Percentiles rank a stretch among this genome's conserved stretches.
Conservation (phyloP, 768 basidiomycete genomes). For the Calocera cornea region DNA sequence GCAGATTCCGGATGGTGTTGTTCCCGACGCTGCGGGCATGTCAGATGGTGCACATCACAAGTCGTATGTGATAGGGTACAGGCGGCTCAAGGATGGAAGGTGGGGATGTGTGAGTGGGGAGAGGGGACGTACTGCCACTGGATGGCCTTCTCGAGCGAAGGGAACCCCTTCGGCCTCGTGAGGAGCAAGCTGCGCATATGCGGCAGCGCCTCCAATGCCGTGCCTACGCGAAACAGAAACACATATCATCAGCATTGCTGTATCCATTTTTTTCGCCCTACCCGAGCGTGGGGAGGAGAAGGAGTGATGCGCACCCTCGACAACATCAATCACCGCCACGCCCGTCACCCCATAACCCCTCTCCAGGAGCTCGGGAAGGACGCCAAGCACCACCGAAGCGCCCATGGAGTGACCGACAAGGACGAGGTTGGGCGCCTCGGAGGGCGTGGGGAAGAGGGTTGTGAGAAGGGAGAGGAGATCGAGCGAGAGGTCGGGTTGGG, state of each 20-base stretch:
- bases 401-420: slow-evolving; percentile 96
- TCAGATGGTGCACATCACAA: too few species aligned
- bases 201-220: slow-evolving; percentile 83
- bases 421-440: slow-evolving; percentile 53
- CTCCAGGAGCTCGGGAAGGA: slow-evolving; percentile 52
- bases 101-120: neutral
- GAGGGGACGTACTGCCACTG: slow-evolving; percentile 78
- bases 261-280: too few species aligned
- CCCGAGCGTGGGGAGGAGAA: neutral
- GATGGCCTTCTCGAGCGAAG: slow-evolving; percentile 68
- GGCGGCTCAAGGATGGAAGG: neutral
- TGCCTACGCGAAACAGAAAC: too few species aligned
- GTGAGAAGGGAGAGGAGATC: slow-evolving; percentile 64
- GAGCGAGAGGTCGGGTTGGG: slow-evolving; percentile 38
- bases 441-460: slow-evolving; percentile 53
- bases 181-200: slow-evolving; percentile 83
- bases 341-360: slow-evolving; percentile 59
- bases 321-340: slow-evolving; percentile 73
- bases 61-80: too few species aligned
- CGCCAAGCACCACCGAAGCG: slow-evolving; percentile 70
- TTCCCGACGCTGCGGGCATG: slow-evolving; percentile 46
- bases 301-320: slow-evolving; percentile 48
- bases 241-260: neutral
- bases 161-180: slow-evolving; percentile 73
- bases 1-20: slow-evolving; percentile 64